Evolutionary conservation across 305 asterid genomes (phyloP).

Genomic region (Andrographis paniculata): DNA sequence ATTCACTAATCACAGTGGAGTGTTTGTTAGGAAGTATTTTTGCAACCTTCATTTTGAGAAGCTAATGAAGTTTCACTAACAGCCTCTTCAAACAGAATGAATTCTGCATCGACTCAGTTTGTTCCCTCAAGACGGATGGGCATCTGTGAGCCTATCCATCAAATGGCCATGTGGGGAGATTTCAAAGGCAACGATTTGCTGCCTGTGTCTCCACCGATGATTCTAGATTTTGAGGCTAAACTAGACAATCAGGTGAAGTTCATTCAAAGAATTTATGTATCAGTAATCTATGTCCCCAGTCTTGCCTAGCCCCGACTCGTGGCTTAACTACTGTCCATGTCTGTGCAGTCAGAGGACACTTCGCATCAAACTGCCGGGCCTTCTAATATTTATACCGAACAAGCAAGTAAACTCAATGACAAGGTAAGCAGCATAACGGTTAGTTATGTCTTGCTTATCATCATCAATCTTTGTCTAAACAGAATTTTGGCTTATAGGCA

Average conservation of each 20-base stretch:
- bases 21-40: background rate
- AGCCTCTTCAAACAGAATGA: conserved; percentile 38
- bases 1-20: conserved; percentile 1
- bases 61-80: conserved; percentile 12
- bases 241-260: conserved; percentile 49
- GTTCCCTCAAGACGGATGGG: conserved; percentile 76
- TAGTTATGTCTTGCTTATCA: background rate
- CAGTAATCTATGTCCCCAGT: too few relatives aligned
- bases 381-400: conserved; percentile 48
- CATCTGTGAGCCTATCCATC: conserved; percentile 62
- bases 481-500: conserved; percentile 28
- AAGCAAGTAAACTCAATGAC: conserved; percentile 52
- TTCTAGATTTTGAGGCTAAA: conserved; percentile 44
- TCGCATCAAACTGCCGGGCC: conserved; percentile 59
- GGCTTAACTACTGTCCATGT: conserved; percentile 5
- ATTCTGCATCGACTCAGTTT: conserved; percentile 60
- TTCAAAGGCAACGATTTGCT: conserved; percentile 42
- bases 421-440: too few relatives aligned
- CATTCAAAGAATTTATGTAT: conserved; percentile 7
- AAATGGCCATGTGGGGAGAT: conserved; percentile 71
- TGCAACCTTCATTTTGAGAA: too few relatives aligned
- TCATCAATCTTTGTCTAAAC: background rate
- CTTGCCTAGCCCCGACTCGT: too few relatives aligned
- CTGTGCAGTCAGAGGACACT: conserved; percentile 56
- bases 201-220: conserved; percentile 36